These are phyloP conservation scores for Thinopyrum elongatum DNA, from an alignment of 176 grass and related monocot genomes.

Conservation along the genomic window DNA sequence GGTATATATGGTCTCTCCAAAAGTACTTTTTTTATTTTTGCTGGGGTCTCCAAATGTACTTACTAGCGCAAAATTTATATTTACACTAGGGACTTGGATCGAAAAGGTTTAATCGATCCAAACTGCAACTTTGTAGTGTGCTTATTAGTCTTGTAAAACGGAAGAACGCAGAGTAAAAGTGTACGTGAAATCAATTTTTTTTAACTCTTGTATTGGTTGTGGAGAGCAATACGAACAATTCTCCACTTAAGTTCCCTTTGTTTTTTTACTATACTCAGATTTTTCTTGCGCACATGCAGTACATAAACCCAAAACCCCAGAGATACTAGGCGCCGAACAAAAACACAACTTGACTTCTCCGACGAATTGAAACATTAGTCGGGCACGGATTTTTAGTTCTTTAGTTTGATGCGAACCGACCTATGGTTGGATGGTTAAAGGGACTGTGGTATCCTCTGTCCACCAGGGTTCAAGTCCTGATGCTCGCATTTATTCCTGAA, in stretches of 20 bases:
- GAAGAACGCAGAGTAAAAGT: not conserved
- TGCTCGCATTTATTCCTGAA: no score
- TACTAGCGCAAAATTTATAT: not conserved
- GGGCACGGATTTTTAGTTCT: no score
- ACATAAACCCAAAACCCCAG: no score
- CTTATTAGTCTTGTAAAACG: not conserved
- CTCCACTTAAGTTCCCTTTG: not conserved
- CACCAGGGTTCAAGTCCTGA: no score
- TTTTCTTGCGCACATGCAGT: not conserved
- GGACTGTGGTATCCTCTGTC: no score
- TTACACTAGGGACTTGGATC: conserved; percentile 2
- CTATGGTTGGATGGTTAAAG: no score
- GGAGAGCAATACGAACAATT: not conserved
- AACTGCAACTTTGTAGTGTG: not conserved
- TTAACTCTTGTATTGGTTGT: not conserved
- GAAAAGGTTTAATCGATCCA: not conserved
- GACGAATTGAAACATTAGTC: no score
- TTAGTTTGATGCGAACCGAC: no score
- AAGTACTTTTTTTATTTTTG: no score
- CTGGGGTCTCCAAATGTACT: not conserved
- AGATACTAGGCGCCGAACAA: no score
- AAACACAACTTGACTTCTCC: no score
- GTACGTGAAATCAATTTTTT: not conserved
- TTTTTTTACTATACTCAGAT: not conserved
- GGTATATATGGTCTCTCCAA: not conserved